phyloP scores from a whole-genome alignment of 345 rosid genomes.

The Camelina laxa region DNA sequence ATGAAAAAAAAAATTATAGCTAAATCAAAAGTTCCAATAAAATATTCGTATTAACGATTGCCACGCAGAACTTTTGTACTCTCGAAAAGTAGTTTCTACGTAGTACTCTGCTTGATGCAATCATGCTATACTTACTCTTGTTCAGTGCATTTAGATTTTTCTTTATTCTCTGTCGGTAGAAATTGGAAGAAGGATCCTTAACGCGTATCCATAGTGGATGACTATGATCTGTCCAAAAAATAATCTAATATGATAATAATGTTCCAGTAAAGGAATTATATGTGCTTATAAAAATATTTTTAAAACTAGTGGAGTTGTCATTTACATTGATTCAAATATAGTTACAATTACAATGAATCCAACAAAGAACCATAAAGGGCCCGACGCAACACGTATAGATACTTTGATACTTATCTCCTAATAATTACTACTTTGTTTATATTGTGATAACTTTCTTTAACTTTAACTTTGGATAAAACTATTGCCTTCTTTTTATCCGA shows the following conservation, averaged over 20 bases:
- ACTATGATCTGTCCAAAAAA: neutral
- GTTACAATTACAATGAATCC: neutral
- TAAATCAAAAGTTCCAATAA: no score
- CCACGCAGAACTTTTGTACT: no score
- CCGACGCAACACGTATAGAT: conserved; percentile 8
- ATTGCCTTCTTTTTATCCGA: neutral
- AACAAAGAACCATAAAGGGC: neutral
- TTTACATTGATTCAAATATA: neutral
- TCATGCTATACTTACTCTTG: neutral
- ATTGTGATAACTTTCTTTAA: neutral
- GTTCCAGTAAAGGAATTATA: neutral
- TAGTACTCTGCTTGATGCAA: neutral
- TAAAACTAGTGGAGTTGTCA: neutral
- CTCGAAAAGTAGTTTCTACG: neutral
- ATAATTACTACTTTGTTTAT: neutral
- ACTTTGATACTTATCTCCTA: conserved; percentile 24
- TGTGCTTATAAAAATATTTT: neutral
- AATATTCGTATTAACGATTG: no score
- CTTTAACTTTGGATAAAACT: neutral
- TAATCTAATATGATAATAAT: neutral
- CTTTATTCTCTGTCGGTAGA: conserved; percentile 18
- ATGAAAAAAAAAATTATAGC: no score
- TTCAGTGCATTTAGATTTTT: neutral
- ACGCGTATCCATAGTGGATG: neutral
- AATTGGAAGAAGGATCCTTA: neutral